phyloP scores from a whole-genome alignment of 2,329 filamentous ascomycete genomes.

The Aspergillus fijiensis region DNA sequence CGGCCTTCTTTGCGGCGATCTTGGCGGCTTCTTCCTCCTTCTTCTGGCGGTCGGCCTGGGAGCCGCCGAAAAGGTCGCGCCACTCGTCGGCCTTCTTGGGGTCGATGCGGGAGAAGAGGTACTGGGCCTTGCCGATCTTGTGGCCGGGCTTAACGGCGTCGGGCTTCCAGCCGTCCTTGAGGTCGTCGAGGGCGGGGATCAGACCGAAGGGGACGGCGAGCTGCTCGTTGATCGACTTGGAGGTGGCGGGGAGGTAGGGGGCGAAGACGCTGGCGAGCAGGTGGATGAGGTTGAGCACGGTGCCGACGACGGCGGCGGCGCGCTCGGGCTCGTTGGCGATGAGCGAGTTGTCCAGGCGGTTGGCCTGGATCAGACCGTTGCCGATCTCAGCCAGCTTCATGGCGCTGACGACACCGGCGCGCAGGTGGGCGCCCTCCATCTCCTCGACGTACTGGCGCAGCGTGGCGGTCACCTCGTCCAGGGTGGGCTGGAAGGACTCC shows the following conservation, averaged over 20 bases:
- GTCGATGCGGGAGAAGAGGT: conserved; percentile 82
- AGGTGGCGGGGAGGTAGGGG: conserved; percentile 82
- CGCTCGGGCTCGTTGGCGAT: conserved; percentile 59
- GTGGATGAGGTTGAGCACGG: conserved; percentile 81
- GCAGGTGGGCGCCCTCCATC: conserved; percentile 61
- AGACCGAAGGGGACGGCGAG: conserved; percentile 60
- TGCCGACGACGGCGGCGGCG: conserved; percentile 65
- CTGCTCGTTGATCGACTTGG: conserved; percentile 73
- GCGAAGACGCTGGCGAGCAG: conserved; percentile 75
- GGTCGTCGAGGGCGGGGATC: conserved; percentile 57
- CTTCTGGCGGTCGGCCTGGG: conserved; percentile 64
- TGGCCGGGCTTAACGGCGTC: conserved; percentile 66
- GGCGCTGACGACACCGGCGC: conserved; percentile 54
- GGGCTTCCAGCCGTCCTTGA: conserved; percentile 62
- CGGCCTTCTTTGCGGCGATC: conserved; percentile 38
- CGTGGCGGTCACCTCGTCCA: conserved; percentile 51
- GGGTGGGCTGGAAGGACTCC: conserved; percentile 40
- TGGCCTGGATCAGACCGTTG: conserved; percentile 60
- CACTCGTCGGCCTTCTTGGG: conserved; percentile 79
- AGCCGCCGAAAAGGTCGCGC: conserved; percentile 71
- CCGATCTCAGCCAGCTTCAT: conserved; percentile 60
- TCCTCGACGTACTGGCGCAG: conserved; percentile 58
- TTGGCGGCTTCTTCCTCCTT: conserved; percentile 59
- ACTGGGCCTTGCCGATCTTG: conserved; percentile 74
- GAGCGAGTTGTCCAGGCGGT: conserved; percentile 61